Base-by-base conservation (phyloP, 2,329 filamentous ascomycete genomes). In the Cordyceps fumosorosea region DNA sequence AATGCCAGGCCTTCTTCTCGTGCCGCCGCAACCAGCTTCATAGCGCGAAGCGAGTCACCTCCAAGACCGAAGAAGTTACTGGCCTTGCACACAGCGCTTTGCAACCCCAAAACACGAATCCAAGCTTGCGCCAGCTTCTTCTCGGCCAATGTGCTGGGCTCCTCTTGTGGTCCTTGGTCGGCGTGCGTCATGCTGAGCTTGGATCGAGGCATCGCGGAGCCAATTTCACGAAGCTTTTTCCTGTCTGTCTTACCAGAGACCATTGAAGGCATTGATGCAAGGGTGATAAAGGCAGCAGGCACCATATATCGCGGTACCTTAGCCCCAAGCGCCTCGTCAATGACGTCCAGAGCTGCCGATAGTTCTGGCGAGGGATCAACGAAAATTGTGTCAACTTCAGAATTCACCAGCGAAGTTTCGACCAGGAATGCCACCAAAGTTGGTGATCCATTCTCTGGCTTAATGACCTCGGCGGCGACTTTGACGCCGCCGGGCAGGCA, bases 31-130 rank as follows among this genome's bases (percentile, higher is more conserved):
- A 81, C 77, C 3, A 83, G 72, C 59, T 73, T 78, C 80, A 83
- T 83, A 2, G 80, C 80, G n/a, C 75, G 72, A 2, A 83, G 72
- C 0, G 80, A 83, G 69, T 83, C 80, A 7, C 81, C 80, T 0
- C 79, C 80, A 0, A 81, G 71, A 1, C 71, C 72, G 66, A 81
- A 78, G 71, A 82, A 82, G 69, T 75, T 77, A 66, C 78, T 77
- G 8, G 74, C 69, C 2, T 72, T 68, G 16, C 72, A 72, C 12
- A 78, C 65, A 5, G 73, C 69, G 18, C 68, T 62, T 10, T 75
- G 72, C 0, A 67, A 63, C 3, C 74, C 75, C 1, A 80, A 71
- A 1, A 79, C 68, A 54, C 70, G 70, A 40, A 63, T 56, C 78
- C 78, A 80, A 14, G 76, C 67, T 10, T 67, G 65, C 14, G 74